These are phyloP conservation scores for Heterobasidion annosum DNA, from an alignment of 1,284 basidiomycete species.

Conservation along the genomic window DNA sequence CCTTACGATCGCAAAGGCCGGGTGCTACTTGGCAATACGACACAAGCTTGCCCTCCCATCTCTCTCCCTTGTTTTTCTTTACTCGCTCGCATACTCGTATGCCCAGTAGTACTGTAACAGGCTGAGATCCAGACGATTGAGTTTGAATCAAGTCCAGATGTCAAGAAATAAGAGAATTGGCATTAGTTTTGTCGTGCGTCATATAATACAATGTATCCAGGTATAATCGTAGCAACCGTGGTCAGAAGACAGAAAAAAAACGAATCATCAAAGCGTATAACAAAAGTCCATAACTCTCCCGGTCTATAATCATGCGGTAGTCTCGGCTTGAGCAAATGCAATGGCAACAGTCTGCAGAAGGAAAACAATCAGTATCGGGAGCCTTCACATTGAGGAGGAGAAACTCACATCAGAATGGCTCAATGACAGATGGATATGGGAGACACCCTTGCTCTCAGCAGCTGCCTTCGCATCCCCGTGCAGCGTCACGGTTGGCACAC, in stretches of 20 bases:
- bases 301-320: background rate
- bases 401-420: constrained; percentile 81
- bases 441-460: constrained; percentile 69
- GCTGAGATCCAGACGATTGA: too few relatives aligned
- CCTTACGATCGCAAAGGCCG: too few relatives aligned
- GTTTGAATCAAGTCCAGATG: background rate
- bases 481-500: constrained; percentile 68
- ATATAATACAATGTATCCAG: background rate
- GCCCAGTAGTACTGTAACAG: too few relatives aligned
- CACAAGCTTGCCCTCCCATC: too few relatives aligned
- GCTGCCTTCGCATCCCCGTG: constrained; percentile 78
- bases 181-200: background rate
- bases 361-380: constrained; percentile 2
- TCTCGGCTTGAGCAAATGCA: constrained; percentile 69
- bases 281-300: background rate
- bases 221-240: background rate
- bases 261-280: background rate
- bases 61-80: too few relatives aligned
- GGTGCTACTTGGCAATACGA: too few relatives aligned
- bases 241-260: background rate
- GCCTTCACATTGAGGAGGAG: background rate
- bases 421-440: constrained; percentile 75
- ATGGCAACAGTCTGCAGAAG: constrained; percentile 59
- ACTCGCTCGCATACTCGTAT: too few relatives aligned
- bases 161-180: background rate